A percentile compares a stretch with the other conserved stretches of the same genome.
Conservation (phyloP, 75 land plant genomes). For the Pseudotsuga menziesii region DNA sequence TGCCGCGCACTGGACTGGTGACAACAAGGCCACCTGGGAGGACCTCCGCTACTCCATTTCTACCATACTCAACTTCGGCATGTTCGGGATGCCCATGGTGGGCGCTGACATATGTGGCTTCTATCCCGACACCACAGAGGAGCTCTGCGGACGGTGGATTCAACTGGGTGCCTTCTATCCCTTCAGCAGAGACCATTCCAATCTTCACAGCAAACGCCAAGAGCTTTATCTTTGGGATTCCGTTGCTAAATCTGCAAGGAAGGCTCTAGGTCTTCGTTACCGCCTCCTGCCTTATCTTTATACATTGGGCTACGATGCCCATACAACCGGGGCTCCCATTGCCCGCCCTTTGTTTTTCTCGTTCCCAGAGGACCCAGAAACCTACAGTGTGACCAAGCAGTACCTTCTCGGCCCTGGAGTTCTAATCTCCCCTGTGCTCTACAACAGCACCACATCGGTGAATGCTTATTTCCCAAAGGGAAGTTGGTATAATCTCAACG, state of each 20-base stretch:
- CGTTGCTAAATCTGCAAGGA: conserved; percentile 30
- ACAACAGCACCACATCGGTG: conserved; percentile 9
- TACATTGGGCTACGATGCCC: conserved; percentile 30
- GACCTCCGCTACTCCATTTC: conserved; percentile 70
- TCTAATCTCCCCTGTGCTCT: conserved; percentile 31
- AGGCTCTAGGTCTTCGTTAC: conserved; percentile 26
- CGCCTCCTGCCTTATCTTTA: conserved; percentile 36
- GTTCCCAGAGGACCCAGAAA: conserved; percentile 21
- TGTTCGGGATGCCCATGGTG: conserved; percentile 87
- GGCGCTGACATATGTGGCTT: conserved; percentile 91
- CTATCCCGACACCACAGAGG: conserved; percentile 49
- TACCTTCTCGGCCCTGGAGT: conserved; percentile 25
- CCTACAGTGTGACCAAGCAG: conserved; percentile 20
- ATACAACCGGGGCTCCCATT: conserved; percentile 25
- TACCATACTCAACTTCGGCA: conserved; percentile 73
- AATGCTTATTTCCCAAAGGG: conserved; percentile 34
- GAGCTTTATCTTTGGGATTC: conserved; percentile 43
- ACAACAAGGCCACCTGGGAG: conserved; percentile 74
- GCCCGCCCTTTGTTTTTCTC: conserved; percentile 35
- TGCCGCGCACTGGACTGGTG: conserved; percentile 90
- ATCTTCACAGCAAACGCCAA: conserved; percentile 7
- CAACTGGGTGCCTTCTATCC: conserved; percentile 50
- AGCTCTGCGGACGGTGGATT: conserved; percentile 73
- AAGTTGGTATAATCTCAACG: conserved; percentile 34
- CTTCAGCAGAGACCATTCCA: conserved; percentile 31